phyloP scores from a whole-genome alignment of 2,329 filamentous ascomycete species.

The Diaporthe caulivora region DNA sequence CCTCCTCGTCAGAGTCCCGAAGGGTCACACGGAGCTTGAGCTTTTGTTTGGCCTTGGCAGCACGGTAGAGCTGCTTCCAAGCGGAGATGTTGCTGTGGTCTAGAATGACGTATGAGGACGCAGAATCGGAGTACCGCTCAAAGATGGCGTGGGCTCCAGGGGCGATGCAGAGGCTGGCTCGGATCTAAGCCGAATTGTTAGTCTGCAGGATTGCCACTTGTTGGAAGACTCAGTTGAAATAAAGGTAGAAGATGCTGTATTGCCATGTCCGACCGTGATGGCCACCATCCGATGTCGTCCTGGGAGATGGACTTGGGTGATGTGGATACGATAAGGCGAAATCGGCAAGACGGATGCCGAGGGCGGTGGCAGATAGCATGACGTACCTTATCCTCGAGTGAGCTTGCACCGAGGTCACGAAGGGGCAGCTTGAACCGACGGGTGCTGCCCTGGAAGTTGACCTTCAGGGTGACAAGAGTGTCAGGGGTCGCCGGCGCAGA shows the following conservation, averaged over 20 bases:
- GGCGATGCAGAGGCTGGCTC: constrained; percentile 74
- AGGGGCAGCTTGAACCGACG: constrained; percentile 91
- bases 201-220: background rate
- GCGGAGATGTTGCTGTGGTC: constrained; percentile 82
- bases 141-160: constrained; percentile 74
- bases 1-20: constrained; percentile 51
- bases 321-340: constrained; percentile 31
- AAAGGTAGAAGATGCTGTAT: background rate
- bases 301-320: background rate
- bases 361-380: constrained; percentile 38
- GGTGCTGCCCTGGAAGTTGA: constrained; percentile 80
- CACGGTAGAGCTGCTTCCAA: constrained; percentile 97
- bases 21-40: constrained; percentile 84
- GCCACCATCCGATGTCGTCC: background rate
- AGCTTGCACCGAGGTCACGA: constrained; percentile 80
- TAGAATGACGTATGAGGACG: constrained; percentile 82
- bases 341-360: constrained; percentile 27
- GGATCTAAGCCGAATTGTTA: constrained; percentile 66
- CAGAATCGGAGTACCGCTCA: constrained; percentile 96
- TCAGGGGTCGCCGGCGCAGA: constrained; percentile 62
- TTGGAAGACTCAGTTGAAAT: background rate
- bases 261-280: background rate
- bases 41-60: constrained; percentile 98
- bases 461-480: constrained; percentile 87
- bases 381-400: constrained; percentile 88